A percentile compares a stretch with the other conserved stretches of the same genome.
Conservation (phyloP, 106 monocot species). For the Dioscorea alata region DNA sequence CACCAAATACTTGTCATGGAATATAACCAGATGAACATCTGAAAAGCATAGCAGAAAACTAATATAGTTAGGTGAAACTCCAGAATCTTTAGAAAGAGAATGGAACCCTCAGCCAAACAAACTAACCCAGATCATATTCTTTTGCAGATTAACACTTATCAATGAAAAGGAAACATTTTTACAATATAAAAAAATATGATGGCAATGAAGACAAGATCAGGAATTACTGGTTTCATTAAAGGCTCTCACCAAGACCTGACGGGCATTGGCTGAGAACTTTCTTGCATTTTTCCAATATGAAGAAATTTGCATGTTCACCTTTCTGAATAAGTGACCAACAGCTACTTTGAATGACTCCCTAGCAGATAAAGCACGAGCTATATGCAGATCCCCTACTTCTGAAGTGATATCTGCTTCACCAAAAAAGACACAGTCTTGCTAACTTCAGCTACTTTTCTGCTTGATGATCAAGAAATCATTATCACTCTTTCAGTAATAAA, state of each 20-base stretch:
- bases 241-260: slow-evolving; percentile 59
- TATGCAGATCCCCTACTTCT: slow-evolving; percentile 17
- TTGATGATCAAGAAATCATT: slow-evolving; percentile 62
- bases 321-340: slow-evolving; percentile 34
- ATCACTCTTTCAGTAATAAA: slow-evolving; percentile 76
- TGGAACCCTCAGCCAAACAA: too few relatives aligned
- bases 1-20: too few relatives aligned
- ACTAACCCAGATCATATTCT: too few relatives aligned
- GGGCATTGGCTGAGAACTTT: slow-evolving; percentile 16
- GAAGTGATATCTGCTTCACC: slow-evolving; percentile 26
- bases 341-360: slow-evolving; percentile 50
- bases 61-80: too few relatives aligned
- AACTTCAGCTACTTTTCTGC: slow-evolving; percentile 33
- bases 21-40: too few relatives aligned
- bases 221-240: slow-evolving; percentile 1
- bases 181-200: not conserved
- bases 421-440: slow-evolving; percentile 4
- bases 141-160: too few relatives aligned
- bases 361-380: slow-evolving; percentile 23
- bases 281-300: slow-evolving; percentile 40
- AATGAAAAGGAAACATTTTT: not conserved
- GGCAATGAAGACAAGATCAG: not conserved
- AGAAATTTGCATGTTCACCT: slow-evolving; percentile 35
- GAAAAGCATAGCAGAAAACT: too few relatives aligned
- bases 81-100: too few relatives aligned